phyloP scores from a whole-genome alignment of 2,329 filamentous ascomycete genomes.

The Epichloe uncinata region DNA sequence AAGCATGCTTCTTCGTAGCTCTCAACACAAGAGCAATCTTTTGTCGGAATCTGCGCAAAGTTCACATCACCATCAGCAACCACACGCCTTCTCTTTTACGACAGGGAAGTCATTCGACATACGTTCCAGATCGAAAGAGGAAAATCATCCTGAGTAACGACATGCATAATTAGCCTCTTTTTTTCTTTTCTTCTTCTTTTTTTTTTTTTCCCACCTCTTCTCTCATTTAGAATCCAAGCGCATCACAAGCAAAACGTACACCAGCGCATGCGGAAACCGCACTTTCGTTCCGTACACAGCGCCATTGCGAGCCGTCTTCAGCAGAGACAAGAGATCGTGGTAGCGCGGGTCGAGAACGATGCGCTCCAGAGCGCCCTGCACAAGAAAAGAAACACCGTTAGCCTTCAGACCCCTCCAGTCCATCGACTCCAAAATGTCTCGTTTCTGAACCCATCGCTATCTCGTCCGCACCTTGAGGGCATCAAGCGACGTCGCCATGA shows the following conservation, averaged over 20 bases:
- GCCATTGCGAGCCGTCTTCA: conserved; percentile 94
- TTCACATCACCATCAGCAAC: background rate
- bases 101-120: conserved; percentile 21
- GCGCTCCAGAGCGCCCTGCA: conserved; percentile 46
- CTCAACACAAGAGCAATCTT: conserved; percentile 67
- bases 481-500: conserved; percentile 17
- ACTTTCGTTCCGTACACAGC: conserved; percentile 95
- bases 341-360: conserved; percentile 73
- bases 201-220: too few relatives aligned
- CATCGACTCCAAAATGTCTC: too few relatives aligned
- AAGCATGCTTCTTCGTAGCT: conserved; percentile 81
- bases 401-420: background rate
- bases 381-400: background rate
- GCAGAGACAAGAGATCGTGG: conserved; percentile 68
- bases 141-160: conserved; percentile 65
- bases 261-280: conserved; percentile 92
- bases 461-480: conserved; percentile 15
- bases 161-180: background rate
- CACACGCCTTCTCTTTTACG: background rate
- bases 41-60: conserved; percentile 44
- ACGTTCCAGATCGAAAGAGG: conserved; percentile 85
- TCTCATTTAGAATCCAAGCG: background rate
- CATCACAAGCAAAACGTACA: conserved; percentile 32
- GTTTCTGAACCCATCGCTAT: background rate
- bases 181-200: background rate